A percentile compares a stretch with the other conserved stretches of the same genome.
These are phyloP conservation scores for Arthrobotrys iridis DNA, from an alignment of 2,329 filamentous ascomycete species.

Conservation along the genomic window DNA sequence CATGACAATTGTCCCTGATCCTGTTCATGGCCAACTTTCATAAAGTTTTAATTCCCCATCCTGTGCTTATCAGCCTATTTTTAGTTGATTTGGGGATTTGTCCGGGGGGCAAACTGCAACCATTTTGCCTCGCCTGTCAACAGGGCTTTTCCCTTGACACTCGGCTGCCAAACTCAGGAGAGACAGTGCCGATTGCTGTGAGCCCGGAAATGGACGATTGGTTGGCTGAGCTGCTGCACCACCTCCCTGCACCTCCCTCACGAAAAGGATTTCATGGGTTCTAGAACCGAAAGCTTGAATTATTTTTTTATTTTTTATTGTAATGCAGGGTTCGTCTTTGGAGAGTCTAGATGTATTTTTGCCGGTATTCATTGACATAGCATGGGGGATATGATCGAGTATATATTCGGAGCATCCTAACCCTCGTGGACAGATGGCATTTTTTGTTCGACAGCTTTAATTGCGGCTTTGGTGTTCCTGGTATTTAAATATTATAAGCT, in stretches of 20 bases:
- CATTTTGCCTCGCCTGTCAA: slow-evolving; percentile 15
- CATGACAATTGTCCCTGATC: slow-evolving; percentile 23
- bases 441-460: slow-evolving; percentile 4
- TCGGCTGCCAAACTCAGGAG: slow-evolving; percentile 5
- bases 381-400: background rate
- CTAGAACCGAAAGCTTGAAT: slow-evolving; percentile 36
- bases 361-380: background rate
- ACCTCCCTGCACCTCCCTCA: no score
- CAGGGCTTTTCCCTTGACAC: slow-evolving; percentile 16
- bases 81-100: no score
- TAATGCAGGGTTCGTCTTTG: background rate
- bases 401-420: slow-evolving; percentile 23
- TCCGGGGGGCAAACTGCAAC: no score
- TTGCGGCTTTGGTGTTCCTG: background rate
- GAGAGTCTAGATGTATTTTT: background rate
- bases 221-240: background rate
- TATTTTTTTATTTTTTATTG: background rate
- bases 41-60: background rate
- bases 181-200: background rate
- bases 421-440: background rate
- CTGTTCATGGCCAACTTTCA: slow-evolving; percentile 6
- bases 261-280: slow-evolving; percentile 1
- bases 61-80: slow-evolving; percentile 40
- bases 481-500: background rate
- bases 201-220: slow-evolving; percentile 18